A percentile compares a stretch with the other conserved stretches of the same genome.
Evolutionary conservation across 805 yeast genomes (phyloP).

Genomic region (Barnettozyma populi): DNA sequence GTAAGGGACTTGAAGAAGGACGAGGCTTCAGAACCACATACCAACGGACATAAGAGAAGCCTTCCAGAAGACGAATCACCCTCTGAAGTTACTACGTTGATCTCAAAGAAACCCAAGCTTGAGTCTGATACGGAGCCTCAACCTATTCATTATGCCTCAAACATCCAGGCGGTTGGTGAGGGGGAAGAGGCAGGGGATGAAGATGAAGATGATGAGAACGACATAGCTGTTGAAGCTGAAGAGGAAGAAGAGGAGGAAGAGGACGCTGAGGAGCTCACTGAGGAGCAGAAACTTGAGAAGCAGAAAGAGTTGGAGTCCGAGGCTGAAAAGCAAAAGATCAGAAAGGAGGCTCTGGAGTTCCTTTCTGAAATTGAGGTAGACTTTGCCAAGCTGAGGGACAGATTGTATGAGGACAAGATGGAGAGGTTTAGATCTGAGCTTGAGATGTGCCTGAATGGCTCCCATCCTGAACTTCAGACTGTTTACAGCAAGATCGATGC

Average conservation of each 20-base stretch:
- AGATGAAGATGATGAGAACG: conserved; percentile 19
- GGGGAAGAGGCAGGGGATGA: conserved; percentile 8
- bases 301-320: conserved; percentile 20
- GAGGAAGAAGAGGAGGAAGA: conserved; percentile 19
- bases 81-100: conserved; percentile 11
- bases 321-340: conserved; percentile 31
- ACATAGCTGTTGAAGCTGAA: conserved; percentile 13
- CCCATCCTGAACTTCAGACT: conserved; percentile 83
- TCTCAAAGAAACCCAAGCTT: conserved; percentile 20
- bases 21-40: conserved; percentile 1
- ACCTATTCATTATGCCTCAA: conserved; percentile 12
- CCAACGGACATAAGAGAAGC: conserved; percentile 11
- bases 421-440: conserved; percentile 74
- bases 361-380: conserved; percentile 78
- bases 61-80: conserved; percentile 15
- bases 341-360: conserved; percentile 63
- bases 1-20: conserved; percentile 15
- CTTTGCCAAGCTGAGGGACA: conserved; percentile 82
- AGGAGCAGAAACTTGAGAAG: conserved; percentile 19
- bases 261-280: conserved; percentile 21
- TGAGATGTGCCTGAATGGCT: conserved; percentile 79
- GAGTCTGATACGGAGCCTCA: conserved; percentile 11
- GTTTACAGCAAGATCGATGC: conserved; percentile 67
- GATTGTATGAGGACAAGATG: conserved; percentile 78
- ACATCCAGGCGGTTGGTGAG: not conserved